A percentile compares a stretch with the other conserved stretches of the same genome.
Evolutionary conservation across 257 asterid species (phyloP).

Genomic region (Fraxinus anomala): DNA sequence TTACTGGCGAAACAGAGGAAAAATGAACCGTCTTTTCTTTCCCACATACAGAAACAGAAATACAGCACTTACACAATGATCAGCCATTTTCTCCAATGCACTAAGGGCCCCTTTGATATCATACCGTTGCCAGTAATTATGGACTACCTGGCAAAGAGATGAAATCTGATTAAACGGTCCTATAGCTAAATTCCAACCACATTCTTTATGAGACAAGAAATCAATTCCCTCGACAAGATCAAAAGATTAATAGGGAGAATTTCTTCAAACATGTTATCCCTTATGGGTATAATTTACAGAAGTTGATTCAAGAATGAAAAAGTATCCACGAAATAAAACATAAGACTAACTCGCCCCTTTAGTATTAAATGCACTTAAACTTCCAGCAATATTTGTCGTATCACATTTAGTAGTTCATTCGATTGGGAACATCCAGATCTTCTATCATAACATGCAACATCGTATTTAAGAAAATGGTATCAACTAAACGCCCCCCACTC

Average conservation of each 20-base stretch:
- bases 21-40: neutral
- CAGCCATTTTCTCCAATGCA: constrained; percentile 77
- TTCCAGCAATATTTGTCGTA: neutral
- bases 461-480: neutral
- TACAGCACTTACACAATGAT: constrained; percentile 70
- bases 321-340: neutral
- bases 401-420: neutral
- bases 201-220: neutral
- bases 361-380: neutral
- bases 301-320: constrained; percentile 2
- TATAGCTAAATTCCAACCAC: neutral
- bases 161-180: constrained; percentile 3
- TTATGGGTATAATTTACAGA: constrained; percentile 13
- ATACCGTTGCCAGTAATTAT: constrained; percentile 74
- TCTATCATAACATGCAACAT: neutral
- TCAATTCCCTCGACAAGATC: neutral
- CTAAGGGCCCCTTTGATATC: constrained; percentile 82
- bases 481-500: neutral
- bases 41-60: constrained; percentile 19
- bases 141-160: constrained; percentile 58
- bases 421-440: neutral
- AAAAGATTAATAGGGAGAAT: neutral
- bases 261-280: neutral
- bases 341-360: neutral
- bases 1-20: constrained; percentile 1